A percentile compares a stretch with the other conserved stretches of the same genome.
phyloP scores from a whole-genome alignment of 164 flowering plant genomes.

The Dillenia turbinata region DNA sequence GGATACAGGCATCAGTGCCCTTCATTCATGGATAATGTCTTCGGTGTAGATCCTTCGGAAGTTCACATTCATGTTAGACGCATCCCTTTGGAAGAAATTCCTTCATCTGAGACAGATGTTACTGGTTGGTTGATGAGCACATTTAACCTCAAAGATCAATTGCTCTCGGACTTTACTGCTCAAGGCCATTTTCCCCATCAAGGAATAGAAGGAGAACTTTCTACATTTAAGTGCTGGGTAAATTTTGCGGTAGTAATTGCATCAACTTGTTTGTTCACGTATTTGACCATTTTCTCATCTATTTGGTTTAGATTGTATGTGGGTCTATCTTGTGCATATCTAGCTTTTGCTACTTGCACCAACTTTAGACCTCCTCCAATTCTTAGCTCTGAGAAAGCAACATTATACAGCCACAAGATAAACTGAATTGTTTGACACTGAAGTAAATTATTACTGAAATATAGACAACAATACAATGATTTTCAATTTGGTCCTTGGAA shows the following conservation, averaged over 20 bases:
- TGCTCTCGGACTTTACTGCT: conserved; percentile 57
- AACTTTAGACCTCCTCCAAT: conserved; percentile 53
- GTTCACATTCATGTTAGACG: conserved; percentile 81
- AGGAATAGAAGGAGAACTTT: conserved; percentile 56
- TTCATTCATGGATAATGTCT: conserved; percentile 74
- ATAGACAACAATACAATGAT: background rate
- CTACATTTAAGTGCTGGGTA: conserved; percentile 46
- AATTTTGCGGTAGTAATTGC: conserved; percentile 37
- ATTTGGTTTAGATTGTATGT: conserved; percentile 70
- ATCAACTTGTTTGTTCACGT: conserved; percentile 36
- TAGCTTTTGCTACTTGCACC: conserved; percentile 51
- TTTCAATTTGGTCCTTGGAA: background rate
- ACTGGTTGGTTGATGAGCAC: conserved; percentile 57
- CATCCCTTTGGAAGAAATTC: conserved; percentile 44
- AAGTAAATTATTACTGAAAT: background rate
- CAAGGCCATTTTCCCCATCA: conserved; percentile 60
- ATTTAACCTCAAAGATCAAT: conserved; percentile 53
- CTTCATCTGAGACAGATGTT: conserved; percentile 48
- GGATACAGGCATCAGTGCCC: conserved; percentile 80
- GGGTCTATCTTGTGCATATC: conserved; percentile 48
- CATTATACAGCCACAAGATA: conserved; percentile 6
- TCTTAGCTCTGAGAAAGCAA: conserved; percentile 9
- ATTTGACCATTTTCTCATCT: conserved; percentile 51
- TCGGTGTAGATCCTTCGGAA: conserved; percentile 79
- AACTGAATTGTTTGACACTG: background rate